Conservation (phyloP, 2,329 filamentous ascomycete genomes). For the Xylaria digitata region DNA sequence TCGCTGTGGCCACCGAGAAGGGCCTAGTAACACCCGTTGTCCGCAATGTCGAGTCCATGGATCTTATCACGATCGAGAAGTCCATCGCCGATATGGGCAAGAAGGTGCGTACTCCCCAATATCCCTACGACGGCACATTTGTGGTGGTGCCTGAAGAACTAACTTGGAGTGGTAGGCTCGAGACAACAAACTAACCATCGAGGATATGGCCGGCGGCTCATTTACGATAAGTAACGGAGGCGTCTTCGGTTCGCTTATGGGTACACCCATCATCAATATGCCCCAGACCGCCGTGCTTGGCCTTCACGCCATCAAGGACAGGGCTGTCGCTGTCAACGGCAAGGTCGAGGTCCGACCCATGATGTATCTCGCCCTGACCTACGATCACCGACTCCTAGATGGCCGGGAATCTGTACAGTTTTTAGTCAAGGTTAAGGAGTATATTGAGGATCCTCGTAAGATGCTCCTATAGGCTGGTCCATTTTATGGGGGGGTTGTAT, state of each 20-base stretch:
- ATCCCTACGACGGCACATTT: neutral
- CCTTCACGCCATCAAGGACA: constrained; percentile 96
- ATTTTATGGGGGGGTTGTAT: constrained; percentile 11
- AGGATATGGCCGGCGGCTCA: constrained; percentile 98
- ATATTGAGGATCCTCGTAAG: constrained; percentile 91
- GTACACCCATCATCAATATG: constrained; percentile 97
- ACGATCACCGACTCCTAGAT: constrained; percentile 95
- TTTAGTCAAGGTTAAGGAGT: constrained; percentile 96
- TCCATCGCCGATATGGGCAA: constrained; percentile 93
- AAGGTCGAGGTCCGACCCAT: constrained; percentile 98
- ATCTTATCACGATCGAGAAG: constrained; percentile 89
- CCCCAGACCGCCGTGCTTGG: constrained; percentile 93
- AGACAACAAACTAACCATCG: constrained; percentile 95
- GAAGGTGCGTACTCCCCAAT: constrained; percentile 71
- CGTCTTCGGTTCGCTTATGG: constrained; percentile 97
- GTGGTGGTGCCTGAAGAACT: constrained; percentile 32
- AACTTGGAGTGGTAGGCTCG: constrained; percentile 72
- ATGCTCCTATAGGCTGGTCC: constrained; percentile 73
- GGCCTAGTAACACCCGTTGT: constrained; percentile 97
- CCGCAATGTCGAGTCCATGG: constrained; percentile 88
- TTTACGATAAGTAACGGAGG: constrained; percentile 98
- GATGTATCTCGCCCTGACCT: constrained; percentile 99
- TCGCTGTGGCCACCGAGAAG: constrained; percentile 97
- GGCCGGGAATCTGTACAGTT: constrained; percentile 96
- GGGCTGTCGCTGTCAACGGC: constrained; percentile 87